Evolutionary conservation across 805 yeast genomes (phyloP), one percentile per base, ranked within the genome.

Genomic region (Nakazawaea ernobii): DNA sequence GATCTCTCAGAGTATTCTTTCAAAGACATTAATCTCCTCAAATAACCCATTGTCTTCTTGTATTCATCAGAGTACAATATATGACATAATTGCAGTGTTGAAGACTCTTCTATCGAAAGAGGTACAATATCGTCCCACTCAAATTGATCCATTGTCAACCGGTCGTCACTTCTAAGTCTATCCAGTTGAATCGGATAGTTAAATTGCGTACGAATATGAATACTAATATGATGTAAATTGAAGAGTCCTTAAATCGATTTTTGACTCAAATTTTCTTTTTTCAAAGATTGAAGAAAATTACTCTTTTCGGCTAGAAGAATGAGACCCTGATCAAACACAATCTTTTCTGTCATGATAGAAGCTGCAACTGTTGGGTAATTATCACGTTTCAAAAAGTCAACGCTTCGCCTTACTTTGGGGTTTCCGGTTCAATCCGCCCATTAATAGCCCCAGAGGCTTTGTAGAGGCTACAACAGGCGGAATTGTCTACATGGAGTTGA

Each of bases 51-150:
- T 1, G 77, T 69, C n/a, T 60, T 53, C 51, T 70, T 71, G 67
- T 86, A 92, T 48, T 86, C 90, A 5, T 80, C 84, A 4, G 82
- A 71, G 66, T 94, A 94, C 57, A 84, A 58, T 29, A 86, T 85
- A 46, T 74, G 79, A 52, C 91, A 80, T 27, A 84, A 44, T 1
- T 53, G 54, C 0, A 59, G 52, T n/a, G 53, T 50, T 6, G 43
- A 17, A 2, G 32, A 8, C 24, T 37, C 46, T 13, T 39, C 44
- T 9, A 43, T 35, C 2, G 43, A 15, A 3, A 39, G 17, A 3
- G 50, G 50, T 11, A 20, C 28, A 15, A 48, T 48, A 32, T 48
- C 50, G n/a, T 42, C 43, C 49, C 49, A 47, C 1, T 26, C 20
- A 30, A 11, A 42, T 6, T 42, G 30, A 32, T 42, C 38, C 44